These are phyloP conservation scores for Hyaloscypha finlandica DNA, from an alignment of 495 filamentous ascomycete species.

Conservation along the genomic window DNA sequence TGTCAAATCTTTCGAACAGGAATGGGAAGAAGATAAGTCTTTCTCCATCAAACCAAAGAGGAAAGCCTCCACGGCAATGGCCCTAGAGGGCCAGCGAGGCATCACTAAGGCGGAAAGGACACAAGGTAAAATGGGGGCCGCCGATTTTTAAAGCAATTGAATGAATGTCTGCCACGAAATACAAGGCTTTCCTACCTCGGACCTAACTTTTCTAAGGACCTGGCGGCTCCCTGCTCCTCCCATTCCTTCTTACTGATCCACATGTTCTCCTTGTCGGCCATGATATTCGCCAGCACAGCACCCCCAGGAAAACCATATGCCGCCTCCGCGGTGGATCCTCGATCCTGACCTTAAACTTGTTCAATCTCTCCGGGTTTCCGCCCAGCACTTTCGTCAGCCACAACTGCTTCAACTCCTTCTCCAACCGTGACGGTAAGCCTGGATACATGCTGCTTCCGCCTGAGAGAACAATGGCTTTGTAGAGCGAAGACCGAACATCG, in stretches of 20 bases:
- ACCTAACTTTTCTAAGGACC: too few relatives aligned
- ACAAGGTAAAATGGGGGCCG: too few relatives aligned
- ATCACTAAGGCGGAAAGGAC: too few relatives aligned
- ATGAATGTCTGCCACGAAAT: too few relatives aligned
- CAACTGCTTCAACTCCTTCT: slow-evolving; percentile 98
- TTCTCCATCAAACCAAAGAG: too few relatives aligned
- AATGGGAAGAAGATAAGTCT: too few relatives aligned
- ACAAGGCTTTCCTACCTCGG: too few relatives aligned
- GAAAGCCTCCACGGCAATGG: too few relatives aligned
- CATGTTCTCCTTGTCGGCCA: slow-evolving; percentile 98
- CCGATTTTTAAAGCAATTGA: too few relatives aligned
- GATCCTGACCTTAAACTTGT: slow-evolving; percentile 99
- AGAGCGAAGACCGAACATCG: slow-evolving; percentile 88
- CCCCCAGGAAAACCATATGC: slow-evolving; percentile 99
- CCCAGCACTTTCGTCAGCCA: slow-evolving; percentile 92
- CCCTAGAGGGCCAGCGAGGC: too few relatives aligned
- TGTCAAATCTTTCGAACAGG: too few relatives aligned
- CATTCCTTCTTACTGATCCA: slow-evolving; percentile 98
- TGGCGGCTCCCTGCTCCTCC: slow-evolving; percentile 50
- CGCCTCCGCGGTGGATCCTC: slow-evolving; percentile 94
- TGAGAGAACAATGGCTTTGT: slow-evolving; percentile 95
- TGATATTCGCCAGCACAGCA: slow-evolving; percentile 96
- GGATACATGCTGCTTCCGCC: slow-evolving; percentile 99
- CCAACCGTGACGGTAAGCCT: slow-evolving; percentile 86
- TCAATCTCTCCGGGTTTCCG: slow-evolving; percentile 88